Percentiles rank a stretch among this genome's conserved stretches.
These are phyloP conservation scores for Pseudocercospora eumusae DNA, from an alignment of 2,329 filamentous ascomycete genomes.

Conservation along the genomic window DNA sequence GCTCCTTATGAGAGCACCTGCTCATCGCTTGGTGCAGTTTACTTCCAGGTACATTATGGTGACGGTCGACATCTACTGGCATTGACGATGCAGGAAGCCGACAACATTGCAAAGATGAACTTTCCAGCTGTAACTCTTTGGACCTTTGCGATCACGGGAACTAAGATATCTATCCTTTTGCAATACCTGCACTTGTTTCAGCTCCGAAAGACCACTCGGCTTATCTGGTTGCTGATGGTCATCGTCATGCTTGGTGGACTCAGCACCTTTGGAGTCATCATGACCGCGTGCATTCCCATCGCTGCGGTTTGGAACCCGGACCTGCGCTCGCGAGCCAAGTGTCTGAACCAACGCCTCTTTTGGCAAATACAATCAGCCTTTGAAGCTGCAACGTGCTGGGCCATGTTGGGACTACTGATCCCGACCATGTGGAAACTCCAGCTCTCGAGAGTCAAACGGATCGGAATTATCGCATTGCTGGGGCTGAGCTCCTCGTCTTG, in stretches of 20 bases:
- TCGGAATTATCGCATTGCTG: conserved; percentile 18
- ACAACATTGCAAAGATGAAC: conserved; percentile 14
- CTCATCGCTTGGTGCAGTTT: background rate
- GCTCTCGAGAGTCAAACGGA: conserved; percentile 1
- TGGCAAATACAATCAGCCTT: conserved; percentile 17
- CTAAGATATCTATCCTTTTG: conserved; percentile 18
- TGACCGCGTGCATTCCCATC: conserved; percentile 15
- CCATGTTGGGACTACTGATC: conserved; percentile 17
- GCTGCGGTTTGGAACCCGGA: conserved; percentile 14
- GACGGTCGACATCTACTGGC: conserved; percentile 14
- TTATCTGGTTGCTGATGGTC: conserved; percentile 17
- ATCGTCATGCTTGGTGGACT: conserved; percentile 11
- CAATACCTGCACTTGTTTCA: conserved; percentile 18
- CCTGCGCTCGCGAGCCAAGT: conserved; percentile 10
- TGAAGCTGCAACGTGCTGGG: conserved; percentile 15
- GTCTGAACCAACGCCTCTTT: conserved; percentile 19
- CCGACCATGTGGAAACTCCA: conserved; percentile 17
- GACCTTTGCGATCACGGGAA: conserved; percentile 10
- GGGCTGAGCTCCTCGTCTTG: conserved; percentile 20
- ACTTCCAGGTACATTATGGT: conserved; percentile 12
- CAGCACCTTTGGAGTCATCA: conserved; percentile 14
- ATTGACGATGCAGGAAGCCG: conserved; percentile 8
- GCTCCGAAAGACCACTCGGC: background rate
- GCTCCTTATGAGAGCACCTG: background rate
- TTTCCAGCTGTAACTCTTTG: conserved; percentile 13